A percentile compares a stretch with the other conserved stretches of the same genome.
These are phyloP conservation scores for Coemansia sp. DNA, from an alignment of 371 early-diverging fungal genomes.

Conservation along the genomic window DNA sequence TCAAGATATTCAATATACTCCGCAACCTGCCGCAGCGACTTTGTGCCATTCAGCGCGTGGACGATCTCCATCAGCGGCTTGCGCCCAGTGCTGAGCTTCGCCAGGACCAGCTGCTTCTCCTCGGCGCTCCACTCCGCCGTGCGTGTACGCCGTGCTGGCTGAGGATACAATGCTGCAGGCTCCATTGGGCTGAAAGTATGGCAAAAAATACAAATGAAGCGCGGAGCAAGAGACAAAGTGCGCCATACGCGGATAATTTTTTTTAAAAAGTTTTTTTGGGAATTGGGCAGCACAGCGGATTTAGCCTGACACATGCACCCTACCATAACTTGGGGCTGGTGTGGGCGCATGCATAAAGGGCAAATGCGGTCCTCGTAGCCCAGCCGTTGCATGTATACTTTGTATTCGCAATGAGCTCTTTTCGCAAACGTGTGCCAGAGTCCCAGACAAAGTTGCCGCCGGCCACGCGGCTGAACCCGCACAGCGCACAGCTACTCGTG, in stretches of 20 bases:
- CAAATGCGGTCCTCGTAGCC: not conserved
- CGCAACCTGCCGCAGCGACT: slow-evolving; percentile 41
- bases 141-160: not conserved
- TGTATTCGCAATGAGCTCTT: slow-evolving; percentile 59
- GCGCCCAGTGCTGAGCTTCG: slow-evolving; percentile 9
- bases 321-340: not conserved
- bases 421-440: slow-evolving; percentile 65
- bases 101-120: slow-evolving; percentile 2
- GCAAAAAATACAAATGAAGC: not conserved
- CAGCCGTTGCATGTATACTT: not conserved
- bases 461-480: slow-evolving; percentile 74
- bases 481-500: slow-evolving; percentile 74
- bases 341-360: not conserved
- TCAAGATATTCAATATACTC: slow-evolving; percentile 33
- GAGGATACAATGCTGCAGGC: too few species aligned
- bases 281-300: too few species aligned
- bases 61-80: slow-evolving; percentile 13
- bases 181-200: too few species aligned
- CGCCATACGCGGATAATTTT: not conserved
- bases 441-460: slow-evolving; percentile 64
- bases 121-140: not conserved
- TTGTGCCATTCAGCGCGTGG: slow-evolving; percentile 22
- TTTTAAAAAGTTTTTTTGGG: too few species aligned
- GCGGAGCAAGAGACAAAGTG: not conserved
- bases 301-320: not conserved